phyloP scores from a whole-genome alignment of 192 early-diverging fungal genomes.

The Backusella parvicylindrica region DNA sequence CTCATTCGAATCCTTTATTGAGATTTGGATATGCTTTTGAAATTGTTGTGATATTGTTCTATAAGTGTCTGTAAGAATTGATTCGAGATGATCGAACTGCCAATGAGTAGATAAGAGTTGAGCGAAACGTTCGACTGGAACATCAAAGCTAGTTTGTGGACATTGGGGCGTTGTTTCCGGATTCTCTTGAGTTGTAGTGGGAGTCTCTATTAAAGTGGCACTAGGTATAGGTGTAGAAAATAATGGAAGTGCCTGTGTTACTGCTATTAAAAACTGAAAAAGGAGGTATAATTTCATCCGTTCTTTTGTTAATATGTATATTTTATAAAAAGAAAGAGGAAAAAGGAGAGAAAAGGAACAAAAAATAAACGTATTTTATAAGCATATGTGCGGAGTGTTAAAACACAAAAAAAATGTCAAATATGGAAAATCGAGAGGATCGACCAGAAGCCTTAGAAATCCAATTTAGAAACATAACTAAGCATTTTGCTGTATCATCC shows the following conservation, averaged over 20 bases:
- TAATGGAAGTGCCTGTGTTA: not conserved
- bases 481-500: not conserved
- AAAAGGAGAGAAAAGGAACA: not conserved
- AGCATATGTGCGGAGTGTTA: not conserved
- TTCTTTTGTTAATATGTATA: not conserved
- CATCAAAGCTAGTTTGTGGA: constrained; percentile 29
- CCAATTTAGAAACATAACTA: not conserved
- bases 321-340: constrained; percentile 4
- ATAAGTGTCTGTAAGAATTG: constrained; percentile 3
- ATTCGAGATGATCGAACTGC: constrained; percentile 25
- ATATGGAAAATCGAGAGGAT: constrained; percentile 1
- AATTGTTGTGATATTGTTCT: constrained; percentile 14
- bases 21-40: constrained; percentile 16
- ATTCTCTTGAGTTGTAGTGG: not conserved
- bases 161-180: not conserved
- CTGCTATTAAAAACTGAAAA: constrained; percentile 8
- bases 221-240: not conserved
- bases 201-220: not conserved
- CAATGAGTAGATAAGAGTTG: constrained; percentile 18
- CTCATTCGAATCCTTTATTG: not conserved
- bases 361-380: constrained; percentile 2
- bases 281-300: not conserved
- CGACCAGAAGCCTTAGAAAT: not conserved
- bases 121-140: constrained; percentile 14
- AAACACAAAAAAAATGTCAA: constrained; percentile 8